Base-by-base conservation (phyloP, 768 basidiomycete genomes). In the Pleurotus giganteus region DNA sequence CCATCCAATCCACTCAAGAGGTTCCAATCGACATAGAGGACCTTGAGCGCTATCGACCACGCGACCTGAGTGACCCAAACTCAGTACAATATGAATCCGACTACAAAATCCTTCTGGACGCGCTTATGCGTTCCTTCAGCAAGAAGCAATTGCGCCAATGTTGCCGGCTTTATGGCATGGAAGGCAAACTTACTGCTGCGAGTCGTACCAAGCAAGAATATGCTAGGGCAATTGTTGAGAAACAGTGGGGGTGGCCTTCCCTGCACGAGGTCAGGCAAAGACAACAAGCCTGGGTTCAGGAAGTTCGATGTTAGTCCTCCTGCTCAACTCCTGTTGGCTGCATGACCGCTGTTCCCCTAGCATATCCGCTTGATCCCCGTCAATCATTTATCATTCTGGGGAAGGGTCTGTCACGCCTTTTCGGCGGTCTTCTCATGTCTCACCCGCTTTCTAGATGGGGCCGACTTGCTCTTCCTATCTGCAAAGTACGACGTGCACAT, bases 311-410 rank as follows among this genome's bases (percentile, higher is more conserved):
- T 51, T 28, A 4, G 49, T 47, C 46, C 46, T 4, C 27, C 21
- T 36, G 17, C 34, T 24, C 34, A 29, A 13, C 11, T 27, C 7
- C n/a, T 28, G 45, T 26, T 49, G 39, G n/a, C 17, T 41, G 45
- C 17, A 56, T 42, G 52, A 32, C 44, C n/a, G 29, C 29, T 56
- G 17, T 47, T 27, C 55, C 23, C 46, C 49, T 60, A 91, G 89
- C 67, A 2, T 80, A 86, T 61, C 67, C 76, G 28, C 68, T 91
- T 55, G 77, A 74, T 15, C 77, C 82, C 2, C 77, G 75, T 47
- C 77, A 88, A 60, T 74, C 89, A 4, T 89, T 91, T 64, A 64
- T 91, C 27, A 74, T 91, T 27, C 76, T 92, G 57, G 89, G 89
- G 36, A 85, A 79, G 78, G 85, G 89, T 87, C 34, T 15, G 68